phyloP scores from a whole-genome alignment of 441 rosid genomes.

The Viola pubescens region DNA sequence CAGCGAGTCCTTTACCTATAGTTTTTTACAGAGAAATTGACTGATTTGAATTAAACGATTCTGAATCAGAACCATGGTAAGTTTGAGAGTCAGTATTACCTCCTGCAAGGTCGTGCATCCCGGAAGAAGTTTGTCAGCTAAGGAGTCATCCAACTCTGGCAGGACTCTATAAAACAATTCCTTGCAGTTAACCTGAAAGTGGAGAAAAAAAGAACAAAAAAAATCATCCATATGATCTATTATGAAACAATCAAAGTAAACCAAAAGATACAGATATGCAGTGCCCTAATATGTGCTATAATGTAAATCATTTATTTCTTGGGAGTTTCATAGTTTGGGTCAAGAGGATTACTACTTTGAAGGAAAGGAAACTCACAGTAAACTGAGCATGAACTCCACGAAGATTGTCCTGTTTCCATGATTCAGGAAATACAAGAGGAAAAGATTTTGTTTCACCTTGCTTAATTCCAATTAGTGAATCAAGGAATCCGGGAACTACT shows the following conservation, averaged over 20 bases:
- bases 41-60: neutral
- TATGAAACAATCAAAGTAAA: neutral
- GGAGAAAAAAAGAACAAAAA: neutral
- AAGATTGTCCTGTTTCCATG: slow-evolving; percentile 84
- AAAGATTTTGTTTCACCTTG: slow-evolving; percentile 76
- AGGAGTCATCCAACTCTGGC: slow-evolving; percentile 65
- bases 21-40: slow-evolving; percentile 16
- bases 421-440: slow-evolving; percentile 66
- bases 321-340: neutral
- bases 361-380: slow-evolving; percentile 51
- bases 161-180: slow-evolving; percentile 79
- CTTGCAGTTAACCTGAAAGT: slow-evolving; percentile 63
- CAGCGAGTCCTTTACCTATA: slow-evolving; percentile 68
- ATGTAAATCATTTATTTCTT: neutral
- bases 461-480: slow-evolving; percentile 57
- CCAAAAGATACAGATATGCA: neutral
- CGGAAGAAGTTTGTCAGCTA: slow-evolving; percentile 76
- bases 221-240: no score
- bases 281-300: neutral
- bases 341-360: neutral
- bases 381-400: slow-evolving; percentile 80
- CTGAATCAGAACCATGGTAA: slow-evolving; percentile 1
- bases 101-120: slow-evolving; percentile 72
- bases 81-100: slow-evolving; percentile 30
- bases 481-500: slow-evolving; percentile 75